phyloP scores from a whole-genome alignment of 768 basidiomycete genomes.

The Chlorophyllum brunneum region DNA sequence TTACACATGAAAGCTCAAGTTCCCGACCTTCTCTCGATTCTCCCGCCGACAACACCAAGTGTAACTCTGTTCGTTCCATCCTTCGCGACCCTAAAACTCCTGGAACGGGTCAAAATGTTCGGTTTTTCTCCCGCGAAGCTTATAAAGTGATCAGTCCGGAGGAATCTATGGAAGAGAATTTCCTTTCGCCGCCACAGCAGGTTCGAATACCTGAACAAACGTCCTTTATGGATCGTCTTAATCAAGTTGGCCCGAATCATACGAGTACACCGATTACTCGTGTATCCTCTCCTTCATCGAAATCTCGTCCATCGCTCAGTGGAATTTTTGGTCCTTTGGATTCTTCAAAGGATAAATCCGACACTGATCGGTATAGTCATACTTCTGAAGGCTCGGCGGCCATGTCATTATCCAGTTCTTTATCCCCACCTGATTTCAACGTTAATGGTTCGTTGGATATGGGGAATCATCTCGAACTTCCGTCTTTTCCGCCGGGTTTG shows the following conservation, averaged over 20 bases:
- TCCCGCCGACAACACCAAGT: slow-evolving; percentile 25
- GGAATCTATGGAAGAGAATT: slow-evolving; percentile 41
- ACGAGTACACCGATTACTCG: slow-evolving; percentile 28
- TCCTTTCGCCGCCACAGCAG: slow-evolving; percentile 26
- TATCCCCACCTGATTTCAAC: slow-evolving; percentile 37
- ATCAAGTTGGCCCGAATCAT: slow-evolving; percentile 21
- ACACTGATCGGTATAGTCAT: slow-evolving; percentile 7
- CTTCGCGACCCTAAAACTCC: slow-evolving; percentile 68
- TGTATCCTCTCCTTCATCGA: slow-evolving; percentile 26
- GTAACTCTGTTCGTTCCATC: slow-evolving; percentile 65
- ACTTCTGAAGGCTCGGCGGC: slow-evolving; percentile 23
- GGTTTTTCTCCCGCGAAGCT: slow-evolving; percentile 71
- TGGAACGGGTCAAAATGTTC: slow-evolving; percentile 74
- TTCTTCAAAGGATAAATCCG: slow-evolving; percentile 18
- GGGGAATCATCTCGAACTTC: slow-evolving; percentile 51
- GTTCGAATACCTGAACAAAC: slow-evolving; percentile 18
- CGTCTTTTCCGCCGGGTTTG: slow-evolving; percentile 41
- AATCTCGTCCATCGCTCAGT: slow-evolving; percentile 40
- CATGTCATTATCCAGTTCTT: slow-evolving; percentile 29
- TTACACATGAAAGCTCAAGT: slow-evolving; percentile 16
- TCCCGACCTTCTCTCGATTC: background rate
- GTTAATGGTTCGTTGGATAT: slow-evolving; percentile 53
- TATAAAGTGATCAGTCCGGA: slow-evolving; percentile 67
- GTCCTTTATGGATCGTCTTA: slow-evolving; percentile 29
- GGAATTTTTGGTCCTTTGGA: slow-evolving; percentile 49